Evolutionary conservation across 805 yeast genomes (phyloP).

Genomic region (Nakazawaea populi): DNA sequence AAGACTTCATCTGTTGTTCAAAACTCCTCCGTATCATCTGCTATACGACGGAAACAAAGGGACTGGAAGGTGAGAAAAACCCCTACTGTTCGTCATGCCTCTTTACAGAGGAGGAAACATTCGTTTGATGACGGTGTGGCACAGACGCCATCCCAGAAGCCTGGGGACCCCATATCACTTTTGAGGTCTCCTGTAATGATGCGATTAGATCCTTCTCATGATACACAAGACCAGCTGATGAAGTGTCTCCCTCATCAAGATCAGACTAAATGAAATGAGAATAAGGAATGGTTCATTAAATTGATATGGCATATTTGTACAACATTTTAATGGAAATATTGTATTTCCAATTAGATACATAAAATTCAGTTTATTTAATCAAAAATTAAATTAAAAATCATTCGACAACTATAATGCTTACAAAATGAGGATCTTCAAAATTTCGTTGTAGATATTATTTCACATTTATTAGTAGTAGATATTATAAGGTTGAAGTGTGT

Average conservation of each 20-base stretch:
- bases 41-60: slow-evolving; percentile 5
- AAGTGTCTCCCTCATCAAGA: background rate
- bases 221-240: background rate
- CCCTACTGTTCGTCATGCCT: background rate
- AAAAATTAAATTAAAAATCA: no score
- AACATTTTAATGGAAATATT: no score
- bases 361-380: no score
- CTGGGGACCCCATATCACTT: slow-evolving; percentile 4
- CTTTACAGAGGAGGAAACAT: background rate
- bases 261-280: background rate
- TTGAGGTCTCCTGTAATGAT: background rate
- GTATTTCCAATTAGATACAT: no score
- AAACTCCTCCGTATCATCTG: background rate
- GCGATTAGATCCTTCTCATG: background rate
- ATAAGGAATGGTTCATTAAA: no score
- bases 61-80: background rate
- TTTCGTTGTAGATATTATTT: no score
- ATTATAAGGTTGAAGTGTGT: no score
- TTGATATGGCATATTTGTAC: no score
- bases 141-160: background rate
- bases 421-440: no score
- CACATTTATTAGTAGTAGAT: no score
- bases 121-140: background rate
- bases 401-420: no score
- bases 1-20: background rate